phyloP scores from a whole-genome alignment of 768 basidiomycete genomes.

The Xerocomellus chrysenteron region DNA sequence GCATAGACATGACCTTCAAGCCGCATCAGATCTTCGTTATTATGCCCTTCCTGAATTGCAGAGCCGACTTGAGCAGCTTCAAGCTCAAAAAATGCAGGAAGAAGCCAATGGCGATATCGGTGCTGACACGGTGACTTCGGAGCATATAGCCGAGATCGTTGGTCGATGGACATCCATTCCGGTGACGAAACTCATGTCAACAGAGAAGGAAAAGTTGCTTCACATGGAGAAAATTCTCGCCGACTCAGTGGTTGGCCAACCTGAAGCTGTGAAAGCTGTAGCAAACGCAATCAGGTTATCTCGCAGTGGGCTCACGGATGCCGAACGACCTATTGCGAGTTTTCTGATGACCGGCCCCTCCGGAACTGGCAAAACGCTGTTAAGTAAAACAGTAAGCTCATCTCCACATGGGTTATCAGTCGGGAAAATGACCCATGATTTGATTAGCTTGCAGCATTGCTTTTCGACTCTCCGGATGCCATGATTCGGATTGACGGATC shows the following conservation, averaged over 20 bases:
- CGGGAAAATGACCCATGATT: not conserved
- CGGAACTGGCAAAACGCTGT: constrained; percentile 86
- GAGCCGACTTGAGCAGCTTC: constrained; percentile 61
- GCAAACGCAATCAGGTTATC: constrained; percentile 93
- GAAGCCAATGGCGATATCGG: constrained; percentile 55
- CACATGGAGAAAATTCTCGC: constrained; percentile 83
- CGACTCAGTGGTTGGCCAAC: constrained; percentile 82
- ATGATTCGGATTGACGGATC: constrained; percentile 93
- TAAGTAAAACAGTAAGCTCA: constrained; percentile 78
- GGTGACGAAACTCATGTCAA: constrained; percentile 80
- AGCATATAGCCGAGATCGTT: constrained; percentile 93
- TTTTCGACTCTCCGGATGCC: constrained; percentile 90
- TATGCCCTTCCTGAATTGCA: constrained; percentile 91
- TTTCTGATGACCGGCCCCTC: constrained; percentile 93
- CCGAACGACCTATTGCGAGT: constrained; percentile 84
- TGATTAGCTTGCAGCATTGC: constrained; percentile 72
- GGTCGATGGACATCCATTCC: constrained; percentile 93
- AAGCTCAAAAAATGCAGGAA: constrained; percentile 75
- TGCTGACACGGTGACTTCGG: constrained; percentile 74
- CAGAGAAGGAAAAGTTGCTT: constrained; percentile 86
- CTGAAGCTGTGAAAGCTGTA: constrained; percentile 87
- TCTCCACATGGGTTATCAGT: not conserved
- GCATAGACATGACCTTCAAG: constrained; percentile 63
- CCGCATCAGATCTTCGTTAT: constrained; percentile 86
- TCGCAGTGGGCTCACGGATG: constrained; percentile 89